A percentile compares a stretch with the other conserved stretches of the same genome.
phyloP scores from a whole-genome alignment of 495 filamentous ascomycete species.

The Lophiostoma macrostomum region DNA sequence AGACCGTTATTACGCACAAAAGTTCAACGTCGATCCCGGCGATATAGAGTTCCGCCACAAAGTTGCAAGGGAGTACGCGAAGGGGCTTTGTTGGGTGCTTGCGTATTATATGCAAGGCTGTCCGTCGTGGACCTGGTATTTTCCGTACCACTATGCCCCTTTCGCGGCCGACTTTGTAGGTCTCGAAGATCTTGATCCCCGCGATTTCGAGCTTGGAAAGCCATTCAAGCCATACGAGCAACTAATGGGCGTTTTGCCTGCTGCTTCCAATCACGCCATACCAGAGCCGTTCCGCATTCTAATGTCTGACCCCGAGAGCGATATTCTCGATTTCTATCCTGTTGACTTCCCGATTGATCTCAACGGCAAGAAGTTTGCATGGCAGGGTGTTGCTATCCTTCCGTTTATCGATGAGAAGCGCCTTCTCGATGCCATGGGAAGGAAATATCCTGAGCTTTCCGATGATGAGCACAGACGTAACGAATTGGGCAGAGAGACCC shows the following conservation, averaged over 20 bases:
- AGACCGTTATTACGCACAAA: conserved; percentile 95
- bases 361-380: conserved; percentile 97
- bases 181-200: conserved; percentile 64
- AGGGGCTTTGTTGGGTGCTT: conserved; percentile 97
- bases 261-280: conserved; percentile 86
- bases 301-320: conserved; percentile 81
- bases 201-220: conserved; percentile 78
- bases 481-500: conserved; percentile 70
- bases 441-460: conserved; percentile 74
- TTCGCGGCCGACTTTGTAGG: conserved; percentile 95
- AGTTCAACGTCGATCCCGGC: conserved; percentile 80
- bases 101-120: conserved; percentile 98
- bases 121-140: conserved; percentile 98
- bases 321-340: conserved; percentile 97
- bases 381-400: conserved; percentile 91
- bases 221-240: conserved; percentile 94
- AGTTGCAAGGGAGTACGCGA: conserved; percentile 90
- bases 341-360: conserved; percentile 89
- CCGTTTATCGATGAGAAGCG: conserved; percentile 95
- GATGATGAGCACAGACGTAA: conserved; percentile 79
- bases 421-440: conserved; percentile 76
- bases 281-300: conserved; percentile 80
- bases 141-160: conserved; percentile 96
- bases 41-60: conserved; percentile 85
- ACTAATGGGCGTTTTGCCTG: conserved; percentile 95